A percentile compares a stretch with the other conserved stretches of the same genome.
These are phyloP conservation scores for Phytopythium oedochilum DNA, from an alignment of 352 stramenopile species.

Conservation along the genomic window DNA sequence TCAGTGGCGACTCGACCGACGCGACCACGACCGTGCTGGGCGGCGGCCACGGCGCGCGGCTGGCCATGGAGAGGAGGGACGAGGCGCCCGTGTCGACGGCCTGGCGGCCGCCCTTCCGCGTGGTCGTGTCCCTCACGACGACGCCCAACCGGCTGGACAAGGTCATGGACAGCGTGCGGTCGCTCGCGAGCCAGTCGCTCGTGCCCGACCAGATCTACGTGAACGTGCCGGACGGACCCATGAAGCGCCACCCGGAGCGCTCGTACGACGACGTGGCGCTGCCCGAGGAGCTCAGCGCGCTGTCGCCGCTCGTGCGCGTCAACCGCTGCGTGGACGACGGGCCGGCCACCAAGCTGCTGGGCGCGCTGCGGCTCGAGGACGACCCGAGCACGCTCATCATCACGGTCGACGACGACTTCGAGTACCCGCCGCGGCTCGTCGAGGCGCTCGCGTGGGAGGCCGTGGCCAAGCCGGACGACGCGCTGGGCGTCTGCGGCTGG, in stretches of 20 bases:
- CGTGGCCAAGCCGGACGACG: constrained; percentile 46
- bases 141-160: constrained; percentile 68
- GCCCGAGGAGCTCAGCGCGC: constrained; percentile 30
- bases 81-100: constrained; percentile 45
- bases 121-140: constrained; percentile 81
- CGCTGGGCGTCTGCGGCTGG: constrained; percentile 73
- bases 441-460: constrained; percentile 70
- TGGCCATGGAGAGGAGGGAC: constrained; percentile 3
- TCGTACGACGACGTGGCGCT: constrained; percentile 74
- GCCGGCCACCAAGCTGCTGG: constrained; percentile 73
- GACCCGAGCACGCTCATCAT: constrained; percentile 69
- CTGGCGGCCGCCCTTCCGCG: constrained; percentile 67
- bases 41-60: neutral
- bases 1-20: constrained; percentile 5
- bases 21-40: neutral
- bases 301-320: constrained; percentile 49
- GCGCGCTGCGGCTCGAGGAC: constrained; percentile 51
- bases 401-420: constrained; percentile 82
- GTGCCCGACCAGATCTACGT: constrained; percentile 75
- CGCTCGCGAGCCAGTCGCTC: constrained; percentile 49
- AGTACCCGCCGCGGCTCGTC: constrained; percentile 59
- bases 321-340: constrained; percentile 80
- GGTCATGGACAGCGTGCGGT: constrained; percentile 73
- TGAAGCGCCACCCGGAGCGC: constrained; percentile 71
- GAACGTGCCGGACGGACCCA: constrained; percentile 60